Conservation (phyloP, 169 alveolate genomes). For the Miamiensis avidus region DNA sequence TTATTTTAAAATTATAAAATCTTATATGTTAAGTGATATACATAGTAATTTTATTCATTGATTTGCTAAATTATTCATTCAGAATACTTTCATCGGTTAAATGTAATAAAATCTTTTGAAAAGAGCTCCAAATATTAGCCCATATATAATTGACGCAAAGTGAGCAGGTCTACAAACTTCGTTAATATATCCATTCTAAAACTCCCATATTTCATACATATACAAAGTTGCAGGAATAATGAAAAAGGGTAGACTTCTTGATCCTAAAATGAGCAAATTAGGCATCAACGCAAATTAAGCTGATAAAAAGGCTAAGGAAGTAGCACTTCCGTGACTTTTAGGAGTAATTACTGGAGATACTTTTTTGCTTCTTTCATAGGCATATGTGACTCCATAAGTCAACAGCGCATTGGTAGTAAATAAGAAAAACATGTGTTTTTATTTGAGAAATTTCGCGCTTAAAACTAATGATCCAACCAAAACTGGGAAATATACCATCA, state of each 20-base stretch:
- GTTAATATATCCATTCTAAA: slow-evolving; percentile 34
- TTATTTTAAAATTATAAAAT: too few species aligned
- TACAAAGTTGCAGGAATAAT: slow-evolving; percentile 23
- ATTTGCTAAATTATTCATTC: too few species aligned
- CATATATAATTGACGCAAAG: slow-evolving; percentile 31
- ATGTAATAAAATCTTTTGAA: slow-evolving; percentile 13
- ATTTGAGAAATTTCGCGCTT: slow-evolving; percentile 14
- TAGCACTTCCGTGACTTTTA: slow-evolving; percentile 34
- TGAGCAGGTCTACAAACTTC: slow-evolving; percentile 54
- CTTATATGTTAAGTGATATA: too few species aligned
- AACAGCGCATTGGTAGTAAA: slow-evolving; percentile 24
- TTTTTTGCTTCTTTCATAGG: slow-evolving; percentile 33
- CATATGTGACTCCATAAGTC: slow-evolving; percentile 27
- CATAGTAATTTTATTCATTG: too few species aligned
- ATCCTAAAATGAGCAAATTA: slow-evolving; percentile 7
- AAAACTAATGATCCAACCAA: slow-evolving; percentile 28
- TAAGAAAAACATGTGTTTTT: slow-evolving; percentile 26
- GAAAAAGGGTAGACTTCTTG: slow-evolving; percentile 33
- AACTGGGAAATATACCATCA: slow-evolving; percentile 44
- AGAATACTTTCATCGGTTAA: background rate
- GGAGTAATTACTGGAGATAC: slow-evolving; percentile 32
- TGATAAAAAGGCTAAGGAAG: slow-evolving; percentile 40
- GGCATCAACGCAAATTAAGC: slow-evolving; percentile 31
- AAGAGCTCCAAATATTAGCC: slow-evolving; percentile 27
- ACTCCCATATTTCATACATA: slow-evolving; percentile 45